These are phyloP conservation scores for Cucurbita ficifolia DNA, from an alignment of 306 rosid species.

Conservation along the genomic window DNA sequence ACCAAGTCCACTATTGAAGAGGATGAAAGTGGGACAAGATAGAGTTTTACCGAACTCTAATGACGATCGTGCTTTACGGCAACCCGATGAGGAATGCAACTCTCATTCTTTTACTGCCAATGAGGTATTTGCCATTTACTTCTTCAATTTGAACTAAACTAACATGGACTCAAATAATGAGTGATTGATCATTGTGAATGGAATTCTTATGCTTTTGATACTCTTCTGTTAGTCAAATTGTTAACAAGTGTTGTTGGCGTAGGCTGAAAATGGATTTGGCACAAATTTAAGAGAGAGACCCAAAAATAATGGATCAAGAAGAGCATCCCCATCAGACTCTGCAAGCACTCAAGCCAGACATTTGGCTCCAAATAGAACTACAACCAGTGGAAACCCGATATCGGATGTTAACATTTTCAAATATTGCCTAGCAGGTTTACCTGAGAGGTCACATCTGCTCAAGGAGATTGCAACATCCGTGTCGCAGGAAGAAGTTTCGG, in stretches of 20 bases:
- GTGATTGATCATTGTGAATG: neutral
- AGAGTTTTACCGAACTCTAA: slow-evolving; percentile 32
- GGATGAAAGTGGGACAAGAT: slow-evolving; percentile 56
- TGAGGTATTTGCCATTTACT: slow-evolving; percentile 26
- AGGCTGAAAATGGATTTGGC: slow-evolving; percentile 47
- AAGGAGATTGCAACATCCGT: slow-evolving; percentile 60
- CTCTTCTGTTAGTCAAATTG: neutral
- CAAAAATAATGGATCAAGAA: slow-evolving; percentile 34
- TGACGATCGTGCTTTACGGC: slow-evolving; percentile 26
- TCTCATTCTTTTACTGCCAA: slow-evolving; percentile 39
- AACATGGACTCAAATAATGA: neutral
- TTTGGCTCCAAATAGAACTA: slow-evolving; percentile 28
- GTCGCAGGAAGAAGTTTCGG: slow-evolving; percentile 45
- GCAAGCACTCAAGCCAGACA: slow-evolving; percentile 46
- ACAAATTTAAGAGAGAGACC: slow-evolving; percentile 24
- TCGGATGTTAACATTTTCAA: slow-evolving; percentile 67
- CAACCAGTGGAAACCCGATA: slow-evolving; percentile 37
- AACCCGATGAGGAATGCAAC: slow-evolving; percentile 52
- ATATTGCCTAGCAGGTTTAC: slow-evolving; percentile 63
- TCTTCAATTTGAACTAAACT: neutral
- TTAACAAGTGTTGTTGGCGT: slow-evolving; percentile 5
- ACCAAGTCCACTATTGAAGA: slow-evolving; percentile 36
- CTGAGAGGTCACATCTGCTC: slow-evolving; percentile 74
- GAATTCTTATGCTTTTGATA: neutral
- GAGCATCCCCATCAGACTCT: slow-evolving; percentile 47